A percentile compares a stretch with the other conserved stretches of the same genome.
These are phyloP conservation scores for Lavandula angustifolia DNA, from an alignment of 257 asterid species.

Conservation along the genomic window DNA sequence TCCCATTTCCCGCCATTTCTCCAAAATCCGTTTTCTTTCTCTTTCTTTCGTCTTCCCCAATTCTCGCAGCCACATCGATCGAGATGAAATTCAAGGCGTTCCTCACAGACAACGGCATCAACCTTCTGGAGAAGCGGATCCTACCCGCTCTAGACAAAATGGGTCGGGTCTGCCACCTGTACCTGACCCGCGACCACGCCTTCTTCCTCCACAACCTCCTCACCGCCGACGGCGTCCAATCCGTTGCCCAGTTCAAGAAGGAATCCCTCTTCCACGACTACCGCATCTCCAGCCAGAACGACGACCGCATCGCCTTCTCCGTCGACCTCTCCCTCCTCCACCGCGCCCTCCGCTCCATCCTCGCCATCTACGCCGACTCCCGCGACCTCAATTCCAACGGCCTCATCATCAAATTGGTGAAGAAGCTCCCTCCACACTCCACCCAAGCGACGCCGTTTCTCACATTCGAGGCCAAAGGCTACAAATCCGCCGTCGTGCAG, in stretches of 20 bases:
- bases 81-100: slow-evolving; percentile 83
- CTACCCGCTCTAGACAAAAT: slow-evolving; percentile 83
- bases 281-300: slow-evolving; percentile 72
- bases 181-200: slow-evolving; percentile 68
- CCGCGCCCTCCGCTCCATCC: slow-evolving; percentile 87
- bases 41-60: slow-evolving; percentile 3
- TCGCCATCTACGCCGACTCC: slow-evolving; percentile 58
- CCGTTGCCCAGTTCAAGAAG: slow-evolving; percentile 72
- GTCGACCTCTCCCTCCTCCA: slow-evolving; percentile 88
- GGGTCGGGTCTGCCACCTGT: slow-evolving; percentile 75
- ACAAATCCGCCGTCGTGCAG: slow-evolving; percentile 79
- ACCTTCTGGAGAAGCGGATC: slow-evolving; percentile 77
- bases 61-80: background rate
- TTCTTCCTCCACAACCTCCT: slow-evolving; percentile 98
- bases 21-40: slow-evolving; percentile 17
- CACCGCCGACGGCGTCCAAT: slow-evolving; percentile 75
- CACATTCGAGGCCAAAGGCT: slow-evolving; percentile 79
- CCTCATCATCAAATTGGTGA: slow-evolving; percentile 74
- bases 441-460: slow-evolving; percentile 71
- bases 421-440: slow-evolving; percentile 72
- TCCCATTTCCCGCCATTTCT: slow-evolving; percentile 27
- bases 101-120: slow-evolving; percentile 74
- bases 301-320: slow-evolving; percentile 71
- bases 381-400: slow-evolving; percentile 40
- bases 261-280: slow-evolving; percentile 74